Evolutionary conservation across 2,329 filamentous ascomycete species (phyloP), one percentile per base, ranked within the genome.

Genomic region (Colletotrichum liaoningense): DNA sequence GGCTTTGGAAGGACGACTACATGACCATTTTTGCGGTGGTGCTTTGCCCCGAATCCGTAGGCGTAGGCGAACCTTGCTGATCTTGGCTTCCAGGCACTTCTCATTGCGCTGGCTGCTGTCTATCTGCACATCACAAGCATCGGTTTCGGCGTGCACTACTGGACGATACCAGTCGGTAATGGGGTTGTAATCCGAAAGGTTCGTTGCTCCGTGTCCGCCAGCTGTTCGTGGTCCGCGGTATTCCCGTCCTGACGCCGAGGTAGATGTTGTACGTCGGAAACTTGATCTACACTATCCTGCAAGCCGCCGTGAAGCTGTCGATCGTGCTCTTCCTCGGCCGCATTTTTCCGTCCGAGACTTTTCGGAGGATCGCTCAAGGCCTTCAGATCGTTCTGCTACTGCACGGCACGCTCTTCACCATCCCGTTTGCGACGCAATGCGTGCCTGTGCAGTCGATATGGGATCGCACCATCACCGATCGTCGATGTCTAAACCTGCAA

Each of bases 251-350:
- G 33, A 67, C 38, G n/a, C 6, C 16, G 19, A 52, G 55, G 26
- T 7, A 67, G 64, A 67, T 59, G n/a, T 38, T 67, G n/a, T 67
- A 67, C 16, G 22, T 67, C 19, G 16, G 64, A 58, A 67, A 59
- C 55, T 67, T 58, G 12, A 46, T 67, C 55, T 67, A 67, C 16
- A 54, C 38, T 2, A 3, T 66, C 3, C 54, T 66, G 2, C 22
- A 66, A 52, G 63, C 63, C 42, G 55, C 63, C 9, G 11, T 66
- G 11, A 66, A 66, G 24, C 63, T 66, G 12, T 66, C 19, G 16
- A 66, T 66, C 16, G 6, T 66, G 16, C 54, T 66, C 30, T 66
- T 66, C 54, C 63, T 66, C 26, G 22, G 16, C 58, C 24, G 58
- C 24, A 62, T 62, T 26, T 65, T 65, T 16, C 52, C 11, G 5